Evolutionary conservation across 1,284 basidiomycete genomes (phyloP).

Genomic region (Marasmius tenuissimus): DNA sequence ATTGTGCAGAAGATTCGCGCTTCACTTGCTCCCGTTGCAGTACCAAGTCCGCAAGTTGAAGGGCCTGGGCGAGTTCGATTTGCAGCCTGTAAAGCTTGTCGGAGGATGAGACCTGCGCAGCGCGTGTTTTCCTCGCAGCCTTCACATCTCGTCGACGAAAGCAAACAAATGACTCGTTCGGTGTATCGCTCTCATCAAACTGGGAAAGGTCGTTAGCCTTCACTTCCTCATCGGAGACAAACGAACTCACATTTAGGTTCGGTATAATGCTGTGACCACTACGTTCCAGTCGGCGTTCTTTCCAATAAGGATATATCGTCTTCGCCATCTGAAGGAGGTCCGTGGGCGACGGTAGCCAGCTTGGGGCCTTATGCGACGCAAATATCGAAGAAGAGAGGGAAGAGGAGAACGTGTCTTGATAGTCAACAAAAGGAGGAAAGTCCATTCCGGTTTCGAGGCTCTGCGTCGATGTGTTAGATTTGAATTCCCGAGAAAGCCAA

Average conservation of each 20-base stretch:
- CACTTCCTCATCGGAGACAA: background rate
- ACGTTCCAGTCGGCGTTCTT: constrained; percentile 70
- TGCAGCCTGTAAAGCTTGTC: constrained; percentile 86
- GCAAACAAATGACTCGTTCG: constrained; percentile 95
- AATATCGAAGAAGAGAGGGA: constrained; percentile 59
- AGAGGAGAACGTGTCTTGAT: constrained; percentile 69
- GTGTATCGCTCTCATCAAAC: constrained; percentile 89
- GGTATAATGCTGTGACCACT: constrained; percentile 81
- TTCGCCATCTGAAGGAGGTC: constrained; percentile 65
- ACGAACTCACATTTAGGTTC: constrained; percentile 64
- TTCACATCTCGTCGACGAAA: constrained; percentile 97
- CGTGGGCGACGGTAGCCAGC: constrained; percentile 57
- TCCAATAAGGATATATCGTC: constrained; percentile 80
- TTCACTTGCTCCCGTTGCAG: constrained; percentile 79
- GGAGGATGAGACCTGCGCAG: constrained; percentile 84
- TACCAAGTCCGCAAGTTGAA: constrained; percentile 72
- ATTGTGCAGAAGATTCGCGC: constrained; percentile 58
- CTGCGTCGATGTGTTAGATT: constrained; percentile 29
- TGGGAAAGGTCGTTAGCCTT: constrained; percentile 28
- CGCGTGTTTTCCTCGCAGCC: constrained; percentile 90
- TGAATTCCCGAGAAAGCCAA: background rate
- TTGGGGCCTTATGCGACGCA: constrained; percentile 59
- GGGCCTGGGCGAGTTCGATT: constrained; percentile 68
- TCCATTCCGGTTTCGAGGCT: constrained; percentile 60
- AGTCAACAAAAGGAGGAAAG: constrained; percentile 79